These are phyloP conservation scores for Astragalus membranaceus DNA, from an alignment of 306 rosid genomes.

Conservation along the genomic window DNA sequence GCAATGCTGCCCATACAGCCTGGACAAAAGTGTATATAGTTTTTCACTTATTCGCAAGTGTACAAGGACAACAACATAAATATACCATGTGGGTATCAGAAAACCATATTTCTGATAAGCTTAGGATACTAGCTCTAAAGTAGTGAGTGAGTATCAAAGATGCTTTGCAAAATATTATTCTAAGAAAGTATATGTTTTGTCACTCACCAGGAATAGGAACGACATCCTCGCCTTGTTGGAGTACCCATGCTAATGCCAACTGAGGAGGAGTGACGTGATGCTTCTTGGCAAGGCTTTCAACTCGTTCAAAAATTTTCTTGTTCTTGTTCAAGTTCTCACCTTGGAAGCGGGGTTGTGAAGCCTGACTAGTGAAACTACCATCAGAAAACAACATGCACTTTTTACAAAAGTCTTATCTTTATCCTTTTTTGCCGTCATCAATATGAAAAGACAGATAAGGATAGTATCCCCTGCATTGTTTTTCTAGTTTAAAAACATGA, in stretches of 20 bases:
- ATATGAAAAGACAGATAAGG: background rate
- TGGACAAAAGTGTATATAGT: background rate
- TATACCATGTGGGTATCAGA: no score
- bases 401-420: background rate
- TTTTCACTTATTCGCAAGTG: background rate
- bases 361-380: constrained; percentile 22
- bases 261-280: constrained; percentile 50
- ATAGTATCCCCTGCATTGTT: background rate
- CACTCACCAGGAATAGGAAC: constrained; percentile 38
- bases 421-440: background rate
- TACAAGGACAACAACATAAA: background rate
- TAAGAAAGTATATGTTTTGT: background rate
- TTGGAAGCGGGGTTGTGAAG: constrained; percentile 41
- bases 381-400: background rate
- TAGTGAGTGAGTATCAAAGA: background rate
- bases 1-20: background rate
- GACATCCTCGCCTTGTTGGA: constrained; percentile 58
- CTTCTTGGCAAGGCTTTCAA: constrained; percentile 44
- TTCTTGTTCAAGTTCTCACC: constrained; percentile 42
- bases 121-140: background rate
- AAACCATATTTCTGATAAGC: background rate
- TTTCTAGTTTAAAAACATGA: background rate
- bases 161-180: background rate
- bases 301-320: constrained; percentile 37
- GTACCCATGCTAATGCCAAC: constrained; percentile 67